Base-by-base conservation (phyloP, 2,329 filamentous ascomycete species). In the Davidsoniella virescens region DNA sequence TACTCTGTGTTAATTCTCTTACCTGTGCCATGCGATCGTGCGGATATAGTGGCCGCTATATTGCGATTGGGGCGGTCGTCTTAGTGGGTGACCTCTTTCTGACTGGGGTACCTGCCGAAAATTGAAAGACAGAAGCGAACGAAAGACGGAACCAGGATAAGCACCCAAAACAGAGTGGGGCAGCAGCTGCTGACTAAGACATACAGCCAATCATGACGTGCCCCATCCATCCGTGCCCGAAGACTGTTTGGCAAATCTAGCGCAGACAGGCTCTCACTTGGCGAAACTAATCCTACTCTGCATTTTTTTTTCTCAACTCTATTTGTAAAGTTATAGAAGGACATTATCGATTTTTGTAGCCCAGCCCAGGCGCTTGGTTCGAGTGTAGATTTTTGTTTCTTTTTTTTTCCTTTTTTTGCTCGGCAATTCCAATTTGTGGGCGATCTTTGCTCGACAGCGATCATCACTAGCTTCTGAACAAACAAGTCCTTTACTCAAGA, bases 151-250 rank as follows among this genome's bases (percentile, higher is more conserved):
- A 26, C 44, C 37, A 40, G 39, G 25, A 42, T 41, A 2, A 20
- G n/a, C 12, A 26, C 20, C 20, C 5, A 42, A 12, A 20, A 1
- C 14, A 45, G 25, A 25, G 51, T 53, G 51, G 51, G 51, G 47
- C 38, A 47, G 16, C 38, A 10, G 29, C 5, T 9, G 14, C 25
- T 53, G 47, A 53, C 51, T 53, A 49, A 53, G 51, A 25, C 5
- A 4, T 1, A 4, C 16, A 17, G 12, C 51, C 51, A 53, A 53
- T 53, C 42, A 53, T 5, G 36, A 10, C n/a, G 17, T 17, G 3
- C 41, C 20, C 37, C 17, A 45, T 38, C 26, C 29, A 37, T 50
- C 47, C 51, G 47, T 53, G 51, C 47, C 38, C 47, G 33, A 39
- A 48, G 40, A 38, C 36, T 51, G 39, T 44, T 40, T 36, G 33